Conservation (phyloP, 2,329 filamentous ascomycete genomes). For the Cryphonectria parasitica region DNA sequence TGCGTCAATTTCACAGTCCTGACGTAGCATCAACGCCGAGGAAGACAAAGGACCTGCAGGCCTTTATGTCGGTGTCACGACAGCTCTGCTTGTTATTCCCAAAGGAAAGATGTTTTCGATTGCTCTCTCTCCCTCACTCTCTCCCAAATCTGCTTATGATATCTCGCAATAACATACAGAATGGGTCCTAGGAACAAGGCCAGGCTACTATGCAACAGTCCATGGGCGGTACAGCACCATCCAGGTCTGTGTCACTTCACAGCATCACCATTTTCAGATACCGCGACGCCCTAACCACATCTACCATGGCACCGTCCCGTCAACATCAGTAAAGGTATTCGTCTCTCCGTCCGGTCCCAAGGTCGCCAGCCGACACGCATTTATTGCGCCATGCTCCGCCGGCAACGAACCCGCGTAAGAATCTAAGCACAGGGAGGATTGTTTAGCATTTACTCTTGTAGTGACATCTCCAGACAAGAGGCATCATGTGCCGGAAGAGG, state of each 20-base stretch:
- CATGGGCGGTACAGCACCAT: background rate
- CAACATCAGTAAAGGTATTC: constrained; percentile 31
- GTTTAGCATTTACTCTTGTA: background rate
- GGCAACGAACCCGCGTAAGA: constrained; percentile 25
- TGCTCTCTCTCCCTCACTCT: background rate
- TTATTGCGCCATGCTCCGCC: constrained; percentile 33
- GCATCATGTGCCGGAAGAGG: background rate
- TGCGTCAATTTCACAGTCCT: background rate
- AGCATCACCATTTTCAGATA: background rate
- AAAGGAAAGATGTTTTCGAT: background rate
- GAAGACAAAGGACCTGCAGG: background rate
- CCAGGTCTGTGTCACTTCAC: background rate
- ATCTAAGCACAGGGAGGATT: background rate
- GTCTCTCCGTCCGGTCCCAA: constrained; percentile 33
- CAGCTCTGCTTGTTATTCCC: background rate
- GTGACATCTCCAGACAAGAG: background rate
- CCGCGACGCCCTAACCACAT: no score
- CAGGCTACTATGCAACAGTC: background rate
- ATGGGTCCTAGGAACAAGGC: background rate
- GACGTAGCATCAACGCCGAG: background rate
- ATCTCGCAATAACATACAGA: background rate
- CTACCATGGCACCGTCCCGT: constrained; percentile 32
- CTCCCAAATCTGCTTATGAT: background rate
- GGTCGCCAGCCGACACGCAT: constrained; percentile 34
- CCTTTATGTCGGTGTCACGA: background rate